A percentile compares a stretch with the other conserved stretches of the same genome.
Conservation (phyloP, 345 rosid genomes). For the Trapa bicornis region DNA sequence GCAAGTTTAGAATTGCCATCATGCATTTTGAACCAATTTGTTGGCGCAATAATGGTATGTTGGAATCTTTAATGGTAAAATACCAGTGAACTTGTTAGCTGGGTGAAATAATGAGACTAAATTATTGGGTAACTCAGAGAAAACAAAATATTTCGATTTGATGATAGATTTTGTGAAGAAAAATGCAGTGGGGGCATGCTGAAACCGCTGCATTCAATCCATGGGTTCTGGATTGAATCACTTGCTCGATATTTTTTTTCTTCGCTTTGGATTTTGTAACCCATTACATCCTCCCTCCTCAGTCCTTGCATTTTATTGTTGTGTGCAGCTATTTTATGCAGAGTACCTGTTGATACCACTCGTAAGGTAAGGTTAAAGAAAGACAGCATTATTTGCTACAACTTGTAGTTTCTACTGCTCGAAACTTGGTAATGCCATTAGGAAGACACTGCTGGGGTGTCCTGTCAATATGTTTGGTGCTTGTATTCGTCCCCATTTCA, state of each 20-base stretch:
- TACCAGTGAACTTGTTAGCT: too few species aligned
- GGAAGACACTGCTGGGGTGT: neutral
- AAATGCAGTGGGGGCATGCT: neutral
- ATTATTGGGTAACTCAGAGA: neutral
- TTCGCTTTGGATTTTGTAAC: neutral
- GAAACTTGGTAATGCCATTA: neutral
- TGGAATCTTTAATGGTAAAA: too few species aligned
- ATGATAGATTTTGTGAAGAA: neutral
- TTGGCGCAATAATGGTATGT: too few species aligned
- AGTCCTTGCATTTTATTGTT: neutral
- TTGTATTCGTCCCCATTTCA: neutral
- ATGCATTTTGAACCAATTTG: too few species aligned
- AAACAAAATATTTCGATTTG: neutral
- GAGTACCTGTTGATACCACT: slow-evolving; percentile 87
- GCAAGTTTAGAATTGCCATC: too few species aligned
- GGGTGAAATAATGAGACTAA: too few species aligned
- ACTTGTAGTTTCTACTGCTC: neutral
- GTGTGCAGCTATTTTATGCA: slow-evolving; percentile 74
- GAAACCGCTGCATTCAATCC: neutral
- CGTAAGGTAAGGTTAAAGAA: slow-evolving; percentile 27
- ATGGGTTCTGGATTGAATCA: neutral
- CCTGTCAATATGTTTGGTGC: neutral
- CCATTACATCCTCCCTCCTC: neutral
- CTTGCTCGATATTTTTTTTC: neutral
- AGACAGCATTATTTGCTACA: neutral